A percentile compares a stretch with the other conserved stretches of the same genome.
These are phyloP conservation scores for Zasmidium cellare DNA, from an alignment of 2,329 filamentous ascomycete genomes.

Conservation along the genomic window DNA sequence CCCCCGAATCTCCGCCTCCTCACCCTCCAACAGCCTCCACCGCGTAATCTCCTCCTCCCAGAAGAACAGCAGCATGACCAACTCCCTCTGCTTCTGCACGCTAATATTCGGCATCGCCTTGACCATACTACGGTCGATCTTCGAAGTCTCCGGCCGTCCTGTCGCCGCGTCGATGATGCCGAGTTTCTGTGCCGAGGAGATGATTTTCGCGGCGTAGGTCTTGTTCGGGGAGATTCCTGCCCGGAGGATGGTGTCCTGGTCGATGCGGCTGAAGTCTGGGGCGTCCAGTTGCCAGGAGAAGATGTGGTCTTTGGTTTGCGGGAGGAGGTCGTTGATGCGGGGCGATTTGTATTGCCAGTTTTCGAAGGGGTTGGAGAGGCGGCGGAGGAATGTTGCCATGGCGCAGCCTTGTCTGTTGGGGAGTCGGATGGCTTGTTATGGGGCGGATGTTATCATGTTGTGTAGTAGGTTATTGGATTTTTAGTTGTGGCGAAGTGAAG, in stretches of 20 bases:
- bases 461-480: no score
- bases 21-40: conserved; percentile 9
- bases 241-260: conserved; percentile 1
- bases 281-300: conserved; percentile 5
- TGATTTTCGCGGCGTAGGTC: neutral
- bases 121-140: conserved; percentile 12
- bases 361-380: conserved; percentile 7
- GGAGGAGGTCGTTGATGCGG: conserved; percentile 1
- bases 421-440: no score
- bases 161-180: conserved; percentile 13
- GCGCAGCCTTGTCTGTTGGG: neutral
- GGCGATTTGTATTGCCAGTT: conserved; percentile 1
- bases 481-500: no score
- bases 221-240: conserved; percentile 1
- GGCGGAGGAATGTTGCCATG: conserved; percentile 1
- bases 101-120: conserved; percentile 14
- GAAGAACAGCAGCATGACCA: conserved; percentile 21
- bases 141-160: conserved; percentile 8
- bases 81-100: conserved; percentile 14
- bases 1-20: conserved; percentile 10
- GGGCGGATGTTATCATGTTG: no score
- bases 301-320: conserved; percentile 9
- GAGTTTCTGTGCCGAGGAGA: conserved; percentile 4
- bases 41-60: conserved; percentile 18
- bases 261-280: neutral